phyloP scores from a whole-genome alignment of 768 basidiomycete genomes.

The Phaeolepiota aurea region DNA sequence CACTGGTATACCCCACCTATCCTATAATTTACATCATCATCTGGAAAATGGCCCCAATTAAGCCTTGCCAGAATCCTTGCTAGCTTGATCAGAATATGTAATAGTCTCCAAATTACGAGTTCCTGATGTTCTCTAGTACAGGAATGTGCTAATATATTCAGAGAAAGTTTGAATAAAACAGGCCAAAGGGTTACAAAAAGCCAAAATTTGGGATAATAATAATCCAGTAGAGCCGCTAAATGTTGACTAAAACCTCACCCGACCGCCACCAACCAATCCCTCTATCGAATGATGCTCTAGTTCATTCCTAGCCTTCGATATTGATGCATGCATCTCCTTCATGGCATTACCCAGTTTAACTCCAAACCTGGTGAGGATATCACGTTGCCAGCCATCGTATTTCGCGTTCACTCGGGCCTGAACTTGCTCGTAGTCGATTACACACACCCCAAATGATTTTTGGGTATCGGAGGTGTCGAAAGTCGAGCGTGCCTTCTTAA shows the following conservation, averaged over 20 bases:
- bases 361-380: slow-evolving; percentile 88
- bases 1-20: too few species aligned
- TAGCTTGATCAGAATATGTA: too few species aligned
- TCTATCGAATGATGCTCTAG: slow-evolving; percentile 96
- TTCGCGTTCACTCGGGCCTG: slow-evolving; percentile 97
- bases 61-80: too few species aligned
- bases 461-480: slow-evolving; percentile 96
- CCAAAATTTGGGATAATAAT: too few species aligned
- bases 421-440: slow-evolving; percentile 97
- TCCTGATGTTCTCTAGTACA: too few species aligned
- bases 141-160: too few species aligned
- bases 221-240: too few species aligned
- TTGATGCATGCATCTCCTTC: slow-evolving; percentile 95
- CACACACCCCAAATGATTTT: slow-evolving; percentile 85
- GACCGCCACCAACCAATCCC: slow-evolving; percentile 64
- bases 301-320: slow-evolving; percentile 90
- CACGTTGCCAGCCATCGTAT: slow-evolving; percentile 97
- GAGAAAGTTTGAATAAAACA: too few species aligned
- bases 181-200: too few species aligned
- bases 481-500: slow-evolving; percentile 92
- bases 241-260: slow-evolving; percentile 22
- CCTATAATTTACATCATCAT: too few species aligned
- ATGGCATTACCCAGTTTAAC: slow-evolving; percentile 89
- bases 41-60: too few species aligned
- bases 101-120: too few species aligned